A percentile compares a stretch with the other conserved stretches of the same genome.
Evolutionary conservation across 306 rosid species (phyloP).

Genomic region (Prunus fruticosa): DNA sequence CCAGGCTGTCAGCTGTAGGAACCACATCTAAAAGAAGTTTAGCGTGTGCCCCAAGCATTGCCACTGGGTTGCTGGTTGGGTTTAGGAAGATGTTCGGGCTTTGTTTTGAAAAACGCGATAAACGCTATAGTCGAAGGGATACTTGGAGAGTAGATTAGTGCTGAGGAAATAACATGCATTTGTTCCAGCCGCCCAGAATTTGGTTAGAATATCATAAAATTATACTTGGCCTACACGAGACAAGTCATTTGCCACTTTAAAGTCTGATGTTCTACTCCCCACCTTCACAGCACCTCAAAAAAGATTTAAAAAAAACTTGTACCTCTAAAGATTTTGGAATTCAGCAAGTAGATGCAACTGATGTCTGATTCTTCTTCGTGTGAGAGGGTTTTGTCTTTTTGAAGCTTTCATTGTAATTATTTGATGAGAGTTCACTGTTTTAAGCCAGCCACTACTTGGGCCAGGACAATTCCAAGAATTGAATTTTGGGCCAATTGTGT

Average conservation of each 20-base stretch:
- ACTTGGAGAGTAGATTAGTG: slow-evolving; percentile 26
- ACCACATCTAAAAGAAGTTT: slow-evolving; percentile 27
- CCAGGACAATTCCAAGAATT: not conserved
- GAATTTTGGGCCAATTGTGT: not conserved
- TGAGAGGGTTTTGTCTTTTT: not conserved
- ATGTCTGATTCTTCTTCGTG: not conserved
- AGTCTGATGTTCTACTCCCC: not conserved
- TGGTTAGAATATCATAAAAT: not conserved
- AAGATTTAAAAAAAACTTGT: not conserved
- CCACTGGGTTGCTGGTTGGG: slow-evolving; percentile 43
- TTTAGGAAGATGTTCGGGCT: slow-evolving; percentile 48
- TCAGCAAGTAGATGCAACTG: not conserved
- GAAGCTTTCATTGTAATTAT: not conserved
- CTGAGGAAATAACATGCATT: not conserved
- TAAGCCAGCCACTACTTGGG: not conserved
- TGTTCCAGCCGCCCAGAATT: not conserved
- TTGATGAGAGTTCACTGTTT: too few species aligned
- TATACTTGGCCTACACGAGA: not conserved
- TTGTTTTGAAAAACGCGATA: slow-evolving; percentile 39
- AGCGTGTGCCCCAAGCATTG: slow-evolving; percentile 33
- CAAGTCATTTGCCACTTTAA: not conserved
- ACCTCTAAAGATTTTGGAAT: not conserved
- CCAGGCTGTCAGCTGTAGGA: slow-evolving; percentile 30
- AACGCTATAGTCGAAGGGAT: slow-evolving; percentile 15
- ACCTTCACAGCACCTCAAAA: not conserved